Conservation (phyloP, 306 rosid genomes). For the Dryas octopetala region DNA sequence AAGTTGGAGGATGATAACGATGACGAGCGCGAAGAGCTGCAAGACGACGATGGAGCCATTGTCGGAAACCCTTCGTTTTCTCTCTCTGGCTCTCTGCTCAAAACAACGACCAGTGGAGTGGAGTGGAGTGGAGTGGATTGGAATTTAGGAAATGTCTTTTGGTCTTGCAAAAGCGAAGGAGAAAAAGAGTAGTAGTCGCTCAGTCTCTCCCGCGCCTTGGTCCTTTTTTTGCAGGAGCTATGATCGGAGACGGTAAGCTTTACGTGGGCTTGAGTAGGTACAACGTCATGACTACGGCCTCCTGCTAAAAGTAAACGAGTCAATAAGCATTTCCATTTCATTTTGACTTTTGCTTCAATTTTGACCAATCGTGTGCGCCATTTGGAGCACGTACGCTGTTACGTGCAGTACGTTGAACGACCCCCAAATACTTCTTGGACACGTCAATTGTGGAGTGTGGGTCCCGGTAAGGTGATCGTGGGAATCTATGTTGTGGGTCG, state of each 20-base stretch:
- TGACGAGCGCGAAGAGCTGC: constrained; percentile 29
- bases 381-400: background rate
- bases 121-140: no score
- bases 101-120: no score
- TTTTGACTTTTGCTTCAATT: background rate
- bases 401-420: background rate
- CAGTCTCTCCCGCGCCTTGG: constrained; percentile 14
- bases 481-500: background rate
- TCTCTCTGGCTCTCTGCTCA: constrained; percentile 5
- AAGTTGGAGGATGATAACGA: constrained; percentile 34
- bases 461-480: background rate
- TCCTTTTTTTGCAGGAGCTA: background rate
- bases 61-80: background rate
- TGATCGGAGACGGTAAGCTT: constrained; percentile 14
- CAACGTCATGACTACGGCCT: background rate
- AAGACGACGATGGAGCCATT: constrained; percentile 59
- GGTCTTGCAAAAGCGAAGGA: background rate
- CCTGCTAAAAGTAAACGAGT: background rate
- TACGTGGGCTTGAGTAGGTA: constrained; percentile 13
- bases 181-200: background rate
- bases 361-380: constrained; percentile 10
- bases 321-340: background rate
- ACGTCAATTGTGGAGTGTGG: background rate
- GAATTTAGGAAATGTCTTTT: background rate
- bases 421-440: background rate